Conservation (phyloP, 768 basidiomycete species). For the Dictyophora rubrovolvata region DNA sequence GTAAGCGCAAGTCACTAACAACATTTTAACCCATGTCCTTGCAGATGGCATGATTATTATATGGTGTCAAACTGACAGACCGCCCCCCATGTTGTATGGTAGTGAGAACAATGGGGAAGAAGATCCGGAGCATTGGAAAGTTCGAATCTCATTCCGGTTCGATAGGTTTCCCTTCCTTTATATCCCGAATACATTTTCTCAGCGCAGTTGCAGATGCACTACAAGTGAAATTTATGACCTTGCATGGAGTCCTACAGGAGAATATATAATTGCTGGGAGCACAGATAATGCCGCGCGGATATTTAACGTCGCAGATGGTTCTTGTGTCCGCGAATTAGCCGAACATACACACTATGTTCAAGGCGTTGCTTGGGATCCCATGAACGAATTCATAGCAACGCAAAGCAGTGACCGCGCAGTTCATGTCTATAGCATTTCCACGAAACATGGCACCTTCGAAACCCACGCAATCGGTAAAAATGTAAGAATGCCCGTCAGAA, state of each 20-base stretch:
- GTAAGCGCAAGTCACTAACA: constrained; percentile 17
- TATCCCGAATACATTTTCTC: not conserved
- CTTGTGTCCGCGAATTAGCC: constrained; percentile 80
- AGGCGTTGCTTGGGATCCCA: constrained; percentile 97
- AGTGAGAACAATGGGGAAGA: constrained; percentile 49
- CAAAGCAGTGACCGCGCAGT: constrained; percentile 95
- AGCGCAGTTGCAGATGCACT: constrained; percentile 50
- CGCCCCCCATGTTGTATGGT: constrained; percentile 68
- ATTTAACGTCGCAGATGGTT: constrained; percentile 66
- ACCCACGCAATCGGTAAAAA: constrained; percentile 89
- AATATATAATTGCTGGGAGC: constrained; percentile 90
- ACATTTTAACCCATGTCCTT: constrained; percentile 6
- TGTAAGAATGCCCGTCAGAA: constrained; percentile 60
- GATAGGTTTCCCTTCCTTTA: constrained; percentile 14
- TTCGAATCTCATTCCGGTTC: constrained; percentile 73
- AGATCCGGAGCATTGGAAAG: constrained; percentile 60
- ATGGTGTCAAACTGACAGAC: constrained; percentile 77
- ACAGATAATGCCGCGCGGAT: constrained; percentile 92
- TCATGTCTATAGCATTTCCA: constrained; percentile 82
- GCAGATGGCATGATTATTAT: constrained; percentile 95
- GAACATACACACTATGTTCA: constrained; percentile 97
- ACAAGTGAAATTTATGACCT: constrained; percentile 97
- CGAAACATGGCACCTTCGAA: constrained; percentile 74
- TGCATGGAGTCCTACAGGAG: constrained; percentile 93
- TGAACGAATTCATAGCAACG: constrained; percentile 95